phyloP scores from a whole-genome alignment of 2,329 filamentous ascomycete genomes.

The Colletotrichum theobromicola region DNA sequence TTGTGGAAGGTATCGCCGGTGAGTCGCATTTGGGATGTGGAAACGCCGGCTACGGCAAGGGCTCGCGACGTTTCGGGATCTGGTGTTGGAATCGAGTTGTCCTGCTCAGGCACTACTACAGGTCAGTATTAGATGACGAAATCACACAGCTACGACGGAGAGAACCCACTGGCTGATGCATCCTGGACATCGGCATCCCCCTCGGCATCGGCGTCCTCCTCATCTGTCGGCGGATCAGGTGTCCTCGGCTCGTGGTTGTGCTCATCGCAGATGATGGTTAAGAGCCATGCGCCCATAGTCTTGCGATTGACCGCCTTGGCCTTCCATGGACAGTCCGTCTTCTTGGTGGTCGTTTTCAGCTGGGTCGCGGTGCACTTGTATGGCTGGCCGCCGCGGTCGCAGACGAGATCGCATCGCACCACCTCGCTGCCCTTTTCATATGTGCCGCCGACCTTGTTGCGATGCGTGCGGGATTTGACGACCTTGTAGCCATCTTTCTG shows the following conservation, averaged over 20 bases:
- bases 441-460: slow-evolving; percentile 43
- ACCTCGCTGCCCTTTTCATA: slow-evolving; percentile 47
- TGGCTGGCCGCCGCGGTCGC: slow-evolving; percentile 47
- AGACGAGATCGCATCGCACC: slow-evolving; percentile 50
- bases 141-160: neutral
- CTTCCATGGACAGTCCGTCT: slow-evolving; percentile 51
- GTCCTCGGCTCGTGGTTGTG: slow-evolving; percentile 51
- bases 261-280: slow-evolving; percentile 48
- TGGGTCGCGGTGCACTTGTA: slow-evolving; percentile 50
- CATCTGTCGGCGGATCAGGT: slow-evolving; percentile 43
- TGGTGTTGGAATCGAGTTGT: slow-evolving; percentile 9
- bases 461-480: slow-evolving; percentile 49
- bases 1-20: slow-evolving; percentile 49
- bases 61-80: slow-evolving; percentile 42
- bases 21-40: slow-evolving; percentile 40
- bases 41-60: slow-evolving; percentile 44
- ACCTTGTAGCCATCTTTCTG: slow-evolving; percentile 51
- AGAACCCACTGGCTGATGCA: slow-evolving; percentile 11
- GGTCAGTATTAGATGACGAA: neutral
- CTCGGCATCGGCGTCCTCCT: slow-evolving; percentile 37
- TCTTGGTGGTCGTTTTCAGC: slow-evolving; percentile 51
- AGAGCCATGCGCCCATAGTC: slow-evolving; percentile 47
- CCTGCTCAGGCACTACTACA: neutral
- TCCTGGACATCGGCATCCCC: slow-evolving; percentile 28
- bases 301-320: slow-evolving; percentile 50